A percentile compares a stretch with the other conserved stretches of the same genome.
phyloP scores from a whole-genome alignment of 495 filamentous ascomycete genomes.

The Staphylotrichum longicolle region DNA sequence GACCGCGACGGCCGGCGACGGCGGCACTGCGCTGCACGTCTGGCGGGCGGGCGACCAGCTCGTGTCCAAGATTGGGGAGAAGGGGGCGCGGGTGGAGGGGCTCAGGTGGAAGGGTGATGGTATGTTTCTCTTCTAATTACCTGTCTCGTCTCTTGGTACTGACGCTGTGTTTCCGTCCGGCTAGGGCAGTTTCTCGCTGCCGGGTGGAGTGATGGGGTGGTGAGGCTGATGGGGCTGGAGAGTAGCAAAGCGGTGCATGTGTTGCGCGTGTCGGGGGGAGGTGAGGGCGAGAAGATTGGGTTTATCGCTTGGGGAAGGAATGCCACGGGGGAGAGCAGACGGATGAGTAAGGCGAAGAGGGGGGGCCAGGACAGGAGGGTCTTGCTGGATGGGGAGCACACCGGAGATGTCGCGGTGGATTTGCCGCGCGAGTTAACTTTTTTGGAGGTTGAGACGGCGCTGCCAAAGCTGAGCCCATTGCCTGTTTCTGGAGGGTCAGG shows the following conservation, averaged over 20 bases:
- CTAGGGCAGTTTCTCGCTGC: slow-evolving; percentile 78
- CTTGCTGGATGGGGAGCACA: slow-evolving; percentile 36
- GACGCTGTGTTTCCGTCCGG: slow-evolving; percentile 18
- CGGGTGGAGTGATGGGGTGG: slow-evolving; percentile 68
- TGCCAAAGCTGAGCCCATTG: slow-evolving; percentile 76
- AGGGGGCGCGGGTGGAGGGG: slow-evolving; percentile 50
- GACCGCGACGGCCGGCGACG: slow-evolving; percentile 68
- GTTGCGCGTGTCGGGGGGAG: slow-evolving; percentile 45
- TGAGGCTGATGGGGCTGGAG: slow-evolving; percentile 71
- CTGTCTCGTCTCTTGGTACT: neutral
- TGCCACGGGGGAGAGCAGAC: slow-evolving; percentile 48
- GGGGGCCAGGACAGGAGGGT: slow-evolving; percentile 32
- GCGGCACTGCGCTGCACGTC: slow-evolving; percentile 63
- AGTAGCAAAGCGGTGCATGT: slow-evolving; percentile 75
- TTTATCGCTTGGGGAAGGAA: slow-evolving; percentile 75
- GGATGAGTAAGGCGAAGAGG: slow-evolving; percentile 30
- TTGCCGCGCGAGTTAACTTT: slow-evolving; percentile 75
- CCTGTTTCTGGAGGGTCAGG: slow-evolving; percentile 56
- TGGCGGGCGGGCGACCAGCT: slow-evolving; percentile 47
- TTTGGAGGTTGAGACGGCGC: slow-evolving; percentile 72
- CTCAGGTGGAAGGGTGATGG: slow-evolving; percentile 80
- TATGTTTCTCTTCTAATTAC: slow-evolving; percentile 32
- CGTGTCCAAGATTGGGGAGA: slow-evolving; percentile 48
- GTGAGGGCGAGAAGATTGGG: slow-evolving; percentile 43
- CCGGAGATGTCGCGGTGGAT: slow-evolving; percentile 42